Percentiles rank a stretch among this genome's conserved stretches.
phyloP scores from a whole-genome alignment of 352 stramenopile species.

The Blastocystis sp. region DNA sequence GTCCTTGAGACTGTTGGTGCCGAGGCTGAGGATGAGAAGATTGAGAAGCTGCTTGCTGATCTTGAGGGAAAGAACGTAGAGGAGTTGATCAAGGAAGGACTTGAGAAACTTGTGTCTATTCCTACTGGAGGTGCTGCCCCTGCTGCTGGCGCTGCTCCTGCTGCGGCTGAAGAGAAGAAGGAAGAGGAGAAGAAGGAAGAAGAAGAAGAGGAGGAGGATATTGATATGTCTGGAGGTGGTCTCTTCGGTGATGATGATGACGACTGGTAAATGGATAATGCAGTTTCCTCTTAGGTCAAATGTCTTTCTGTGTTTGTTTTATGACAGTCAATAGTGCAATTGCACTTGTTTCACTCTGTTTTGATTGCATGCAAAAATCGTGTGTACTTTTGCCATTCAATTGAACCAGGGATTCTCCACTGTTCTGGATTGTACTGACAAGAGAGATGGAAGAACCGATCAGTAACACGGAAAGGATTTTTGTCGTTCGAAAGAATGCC shows the following conservation, averaged over 20 bases:
- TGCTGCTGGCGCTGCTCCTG: constrained; percentile 70
- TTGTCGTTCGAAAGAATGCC: constrained; percentile 62
- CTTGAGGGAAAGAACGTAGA: constrained; percentile 78
- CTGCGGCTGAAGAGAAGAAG: constrained; percentile 67
- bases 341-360: not conserved
- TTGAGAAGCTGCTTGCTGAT: constrained; percentile 74
- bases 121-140: constrained; percentile 31
- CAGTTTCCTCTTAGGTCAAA: constrained; percentile 57
- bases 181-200: constrained; percentile 71
- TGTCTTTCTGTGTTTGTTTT: constrained; percentile 20
- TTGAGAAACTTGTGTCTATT: constrained; percentile 71
- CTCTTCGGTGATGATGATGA: constrained; percentile 70
- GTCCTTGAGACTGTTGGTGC: constrained; percentile 85
- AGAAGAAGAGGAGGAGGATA: constrained; percentile 73
- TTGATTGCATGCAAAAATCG: too few species aligned
- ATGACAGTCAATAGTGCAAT: not conserved
- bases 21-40: constrained; percentile 79
- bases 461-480: constrained; percentile 53
- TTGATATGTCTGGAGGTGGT: constrained; percentile 71
- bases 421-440: not conserved
- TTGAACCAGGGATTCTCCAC: not conserved
- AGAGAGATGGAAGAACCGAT: constrained; percentile 57
- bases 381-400: not conserved
- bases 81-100: constrained; percentile 72
- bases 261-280: constrained; percentile 69